A percentile compares a stretch with the other conserved stretches of the same genome.
phyloP scores from a whole-genome alignment of 1,284 basidiomycete genomes.

The Ustilago vetiveriae region DNA sequence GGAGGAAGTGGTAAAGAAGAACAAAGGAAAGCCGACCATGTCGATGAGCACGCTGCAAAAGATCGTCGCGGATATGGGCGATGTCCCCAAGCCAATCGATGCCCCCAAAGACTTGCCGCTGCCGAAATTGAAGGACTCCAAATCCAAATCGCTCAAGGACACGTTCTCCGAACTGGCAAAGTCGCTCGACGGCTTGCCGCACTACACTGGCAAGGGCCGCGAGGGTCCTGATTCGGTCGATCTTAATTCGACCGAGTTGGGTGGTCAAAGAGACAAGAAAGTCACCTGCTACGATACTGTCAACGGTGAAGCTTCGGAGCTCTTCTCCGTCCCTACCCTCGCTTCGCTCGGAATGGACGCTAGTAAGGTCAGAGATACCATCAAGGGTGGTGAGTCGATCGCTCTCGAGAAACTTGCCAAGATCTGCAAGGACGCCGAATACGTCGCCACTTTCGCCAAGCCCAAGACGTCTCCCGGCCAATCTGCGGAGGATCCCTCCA shows the following conservation, averaged over 20 bases:
- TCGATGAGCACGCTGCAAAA: conserved; percentile 52
- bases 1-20: conserved; percentile 48
- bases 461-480: conserved; percentile 68
- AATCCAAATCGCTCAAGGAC: conserved; percentile 22
- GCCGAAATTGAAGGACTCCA: conserved; percentile 20
- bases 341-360: conserved; percentile 69
- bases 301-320: conserved; percentile 66
- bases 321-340: conserved; percentile 71
- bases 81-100: conserved; percentile 45
- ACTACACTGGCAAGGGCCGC: conserved; percentile 46
- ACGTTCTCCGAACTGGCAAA: conserved; percentile 37
- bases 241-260: conserved; percentile 49
- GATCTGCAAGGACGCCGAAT: conserved; percentile 68
- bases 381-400: conserved; percentile 70
- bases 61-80: conserved; percentile 34
- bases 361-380: conserved; percentile 66
- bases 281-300: conserved; percentile 68
- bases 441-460: conserved; percentile 71
- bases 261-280: conserved; percentile 49
- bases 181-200: conserved; percentile 46
- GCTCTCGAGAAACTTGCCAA: conserved; percentile 68
- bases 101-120: conserved; percentile 44
- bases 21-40: conserved; percentile 54
- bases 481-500: conserved; percentile 43
- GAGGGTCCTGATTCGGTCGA: conserved; percentile 42